These are phyloP conservation scores for Pestalotiopsis sp. DNA, from an alignment of 2,329 filamentous ascomycete genomes.

Conservation along the genomic window DNA sequence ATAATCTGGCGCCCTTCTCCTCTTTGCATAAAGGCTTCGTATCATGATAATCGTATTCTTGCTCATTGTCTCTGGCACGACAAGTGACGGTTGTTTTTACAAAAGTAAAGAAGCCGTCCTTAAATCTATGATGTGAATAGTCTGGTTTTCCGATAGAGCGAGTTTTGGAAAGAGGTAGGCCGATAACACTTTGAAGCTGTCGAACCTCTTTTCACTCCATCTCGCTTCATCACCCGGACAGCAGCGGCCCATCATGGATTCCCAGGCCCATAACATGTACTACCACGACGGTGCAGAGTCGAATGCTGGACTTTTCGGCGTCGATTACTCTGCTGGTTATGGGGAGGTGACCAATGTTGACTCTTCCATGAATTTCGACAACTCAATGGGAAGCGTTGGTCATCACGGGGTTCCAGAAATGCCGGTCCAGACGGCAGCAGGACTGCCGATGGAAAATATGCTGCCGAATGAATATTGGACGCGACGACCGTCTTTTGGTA, in stretches of 20 bases:
- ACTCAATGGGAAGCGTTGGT: too few species aligned
- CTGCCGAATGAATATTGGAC: not conserved
- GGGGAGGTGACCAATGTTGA: not conserved
- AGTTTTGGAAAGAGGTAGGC: not conserved
- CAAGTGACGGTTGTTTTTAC: not conserved
- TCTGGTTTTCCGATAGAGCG: not conserved
- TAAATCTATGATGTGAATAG: not conserved
- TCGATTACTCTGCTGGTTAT: not conserved
- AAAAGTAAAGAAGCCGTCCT: not conserved
- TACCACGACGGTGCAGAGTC: not conserved
- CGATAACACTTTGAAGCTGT: not conserved
- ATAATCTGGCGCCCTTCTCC: not conserved
- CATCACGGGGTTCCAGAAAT: not conserved
- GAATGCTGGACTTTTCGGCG: not conserved
- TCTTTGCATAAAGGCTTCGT: not conserved
- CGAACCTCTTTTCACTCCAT: not conserved
- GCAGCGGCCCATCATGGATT: not conserved
- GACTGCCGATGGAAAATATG: not conserved
- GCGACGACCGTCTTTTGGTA: not conserved
- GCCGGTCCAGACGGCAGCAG: not conserved
- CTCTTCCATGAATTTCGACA: not conserved
- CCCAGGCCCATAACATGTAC: not conserved
- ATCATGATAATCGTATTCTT: not conserved
- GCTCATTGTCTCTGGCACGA: not conserved
- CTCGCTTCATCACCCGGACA: not conserved